phyloP scores from a whole-genome alignment of 192 early-diverging fungal species.

The Phlyctochytrium bullatum region DNA sequence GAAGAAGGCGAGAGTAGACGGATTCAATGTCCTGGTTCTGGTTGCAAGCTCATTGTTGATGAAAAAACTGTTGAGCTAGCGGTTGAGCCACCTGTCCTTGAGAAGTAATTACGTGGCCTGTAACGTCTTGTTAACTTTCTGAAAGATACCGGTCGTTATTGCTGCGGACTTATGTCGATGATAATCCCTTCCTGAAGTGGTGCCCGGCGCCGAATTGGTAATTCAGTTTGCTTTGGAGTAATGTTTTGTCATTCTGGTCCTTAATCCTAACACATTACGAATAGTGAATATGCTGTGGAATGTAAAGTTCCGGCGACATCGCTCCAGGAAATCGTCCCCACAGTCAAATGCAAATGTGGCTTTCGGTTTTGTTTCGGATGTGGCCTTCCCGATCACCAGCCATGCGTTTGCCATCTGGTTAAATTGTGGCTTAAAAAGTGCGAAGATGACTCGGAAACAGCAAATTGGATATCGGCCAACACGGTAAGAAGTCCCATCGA shows the following conservation, averaged over 20 bases:
- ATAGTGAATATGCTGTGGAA: conserved; percentile 80
- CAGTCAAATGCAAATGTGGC: conserved; percentile 80
- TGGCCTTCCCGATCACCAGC: conserved; percentile 77
- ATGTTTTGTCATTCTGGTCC: neutral
- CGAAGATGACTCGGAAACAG: conserved; percentile 95
- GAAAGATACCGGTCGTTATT: conserved; percentile 71
- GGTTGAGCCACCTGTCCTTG: conserved; percentile 52
- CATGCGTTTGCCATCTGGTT: conserved; percentile 82
- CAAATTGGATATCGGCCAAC: conserved; percentile 92
- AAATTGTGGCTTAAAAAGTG: conserved; percentile 92
- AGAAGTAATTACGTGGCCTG: conserved; percentile 53
- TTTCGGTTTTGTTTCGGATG: conserved; percentile 93
- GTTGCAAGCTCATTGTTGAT: conserved; percentile 81
- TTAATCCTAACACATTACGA: neutral
- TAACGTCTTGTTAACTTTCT: neutral
- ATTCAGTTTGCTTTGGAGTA: neutral
- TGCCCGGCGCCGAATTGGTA: conserved; percentile 92
- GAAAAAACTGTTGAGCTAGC: conserved; percentile 72
- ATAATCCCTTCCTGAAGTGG: conserved; percentile 79
- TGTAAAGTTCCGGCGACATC: conserved; percentile 74
- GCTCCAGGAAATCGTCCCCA: conserved; percentile 73
- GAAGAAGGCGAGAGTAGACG: conserved; percentile 85
- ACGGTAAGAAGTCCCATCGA: conserved; percentile 14
- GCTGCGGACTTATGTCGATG: conserved; percentile 90
- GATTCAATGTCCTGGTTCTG: conserved; percentile 78